Percentiles rank a stretch among this genome's conserved stretches.
Conservation (phyloP, 2,329 filamentous ascomycete genomes). For the Sclerotiophoma versabilis region DNA sequence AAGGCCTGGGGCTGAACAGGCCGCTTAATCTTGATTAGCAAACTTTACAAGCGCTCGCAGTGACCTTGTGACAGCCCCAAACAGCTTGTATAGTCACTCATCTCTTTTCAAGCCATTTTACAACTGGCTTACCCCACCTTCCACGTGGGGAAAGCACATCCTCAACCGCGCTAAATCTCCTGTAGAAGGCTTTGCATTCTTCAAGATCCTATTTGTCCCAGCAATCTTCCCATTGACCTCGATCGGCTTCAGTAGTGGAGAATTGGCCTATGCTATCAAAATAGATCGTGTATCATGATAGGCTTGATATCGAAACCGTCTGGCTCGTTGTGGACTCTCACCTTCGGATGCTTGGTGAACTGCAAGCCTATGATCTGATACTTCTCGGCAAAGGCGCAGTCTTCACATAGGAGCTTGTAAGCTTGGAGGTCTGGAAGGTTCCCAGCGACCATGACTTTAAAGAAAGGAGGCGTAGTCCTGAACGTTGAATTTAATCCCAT, state of each 20-base stretch:
- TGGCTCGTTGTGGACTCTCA: neutral
- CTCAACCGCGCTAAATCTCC: conserved; percentile 9
- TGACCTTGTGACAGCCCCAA: no score
- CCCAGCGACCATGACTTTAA: neutral
- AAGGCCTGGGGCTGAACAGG: no score
- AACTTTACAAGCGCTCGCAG: no score
- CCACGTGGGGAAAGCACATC: conserved; percentile 1
- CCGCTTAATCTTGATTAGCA: no score
- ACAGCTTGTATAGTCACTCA: no score
- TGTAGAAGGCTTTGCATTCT: neutral
- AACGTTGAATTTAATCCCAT: no score
- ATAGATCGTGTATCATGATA: conserved; percentile 7
- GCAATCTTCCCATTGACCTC: neutral
- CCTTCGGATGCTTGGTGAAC: neutral
- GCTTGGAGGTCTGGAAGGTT: neutral
- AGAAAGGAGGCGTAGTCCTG: neutral
- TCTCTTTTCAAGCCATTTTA: neutral
- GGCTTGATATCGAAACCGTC: conserved; percentile 11
- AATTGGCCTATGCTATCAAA: neutral
- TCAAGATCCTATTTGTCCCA: neutral
- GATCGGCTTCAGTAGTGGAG: neutral
- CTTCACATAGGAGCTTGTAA: neutral
- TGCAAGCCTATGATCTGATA: neutral
- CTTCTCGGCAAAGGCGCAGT: neutral
- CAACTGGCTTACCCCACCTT: neutral